phyloP scores from a whole-genome alignment of 306 rosid genomes.

The Arachis stenosperma region DNA sequence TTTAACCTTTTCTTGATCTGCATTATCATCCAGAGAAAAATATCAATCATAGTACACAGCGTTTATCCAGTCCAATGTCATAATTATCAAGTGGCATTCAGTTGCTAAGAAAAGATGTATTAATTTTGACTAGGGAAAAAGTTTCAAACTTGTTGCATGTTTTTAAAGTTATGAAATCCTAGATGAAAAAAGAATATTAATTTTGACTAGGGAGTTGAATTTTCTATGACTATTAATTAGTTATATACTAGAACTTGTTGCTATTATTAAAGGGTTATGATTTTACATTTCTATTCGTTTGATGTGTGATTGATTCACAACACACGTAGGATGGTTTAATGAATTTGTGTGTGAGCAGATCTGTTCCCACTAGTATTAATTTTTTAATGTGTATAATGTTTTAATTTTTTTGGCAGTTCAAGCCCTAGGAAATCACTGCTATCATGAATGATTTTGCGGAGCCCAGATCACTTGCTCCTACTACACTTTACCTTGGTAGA shows the following conservation, averaged over 20 bases:
- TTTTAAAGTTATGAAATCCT: slow-evolving; percentile 7
- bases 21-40: slow-evolving; percentile 44
- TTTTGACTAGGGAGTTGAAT: background rate
- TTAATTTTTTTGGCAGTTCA: slow-evolving; percentile 48
- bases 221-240: no score
- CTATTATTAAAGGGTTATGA: no score
- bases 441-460: slow-evolving; percentile 53
- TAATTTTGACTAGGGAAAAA: background rate
- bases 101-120: slow-evolving; percentile 50
- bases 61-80: slow-evolving; percentile 34
- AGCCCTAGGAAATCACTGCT: slow-evolving; percentile 62
- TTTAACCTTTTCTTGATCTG: slow-evolving; percentile 42
- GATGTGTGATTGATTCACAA: no score
- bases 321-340: background rate
- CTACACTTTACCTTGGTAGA: slow-evolving; percentile 77
- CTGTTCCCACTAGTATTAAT: slow-evolving; percentile 30
- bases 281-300: no score
- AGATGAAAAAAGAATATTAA: background rate
- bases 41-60: slow-evolving; percentile 38
- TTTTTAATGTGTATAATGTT: slow-evolving; percentile 1
- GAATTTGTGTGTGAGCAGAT: slow-evolving; percentile 1
- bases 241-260: no score
- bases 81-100: slow-evolving; percentile 46
- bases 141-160: slow-evolving; percentile 9
- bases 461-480: slow-evolving; percentile 88